These are phyloP conservation scores for Magnaporthiopsis rhizophila DNA, from an alignment of 2,329 filamentous ascomycete species.

Conservation along the genomic window DNA sequence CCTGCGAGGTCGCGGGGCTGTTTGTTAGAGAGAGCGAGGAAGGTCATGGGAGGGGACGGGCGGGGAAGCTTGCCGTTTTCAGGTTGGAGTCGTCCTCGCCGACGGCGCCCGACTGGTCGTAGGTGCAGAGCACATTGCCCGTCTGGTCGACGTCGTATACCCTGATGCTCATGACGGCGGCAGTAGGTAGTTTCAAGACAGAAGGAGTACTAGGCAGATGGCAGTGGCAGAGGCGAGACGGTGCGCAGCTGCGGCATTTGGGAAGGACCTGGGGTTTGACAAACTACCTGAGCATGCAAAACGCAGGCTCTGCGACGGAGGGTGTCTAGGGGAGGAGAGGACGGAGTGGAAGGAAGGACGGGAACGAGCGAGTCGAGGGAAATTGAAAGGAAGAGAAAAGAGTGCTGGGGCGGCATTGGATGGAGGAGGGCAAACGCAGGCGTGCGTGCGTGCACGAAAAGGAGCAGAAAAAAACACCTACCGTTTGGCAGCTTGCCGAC, in stretches of 20 bases:
- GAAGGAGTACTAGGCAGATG: background rate
- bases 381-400: background rate
- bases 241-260: background rate
- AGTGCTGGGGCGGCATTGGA: background rate
- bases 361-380: background rate
- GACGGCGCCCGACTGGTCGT: slow-evolving; percentile 14
- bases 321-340: background rate
- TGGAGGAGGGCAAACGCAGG: background rate
- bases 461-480: background rate
- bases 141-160: slow-evolving; percentile 29
- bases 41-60: background rate
- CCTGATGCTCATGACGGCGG: slow-evolving; percentile 19
- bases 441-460: background rate
- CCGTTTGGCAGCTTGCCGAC: background rate
- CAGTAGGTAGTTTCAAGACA: background rate
- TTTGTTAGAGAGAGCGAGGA: background rate
- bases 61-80: background rate
- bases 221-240: background rate
- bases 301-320: background rate
- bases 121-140: slow-evolving; percentile 28
- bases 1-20: slow-evolving; percentile 14
- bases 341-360: background rate
- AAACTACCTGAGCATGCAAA: background rate
- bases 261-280: background rate
- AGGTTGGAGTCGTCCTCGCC: slow-evolving; percentile 13